Evolutionary conservation across 495 filamentous ascomycete genomes (phyloP), one percentile per base, ranked within the genome.

Genomic region (Neurospora sp.): DNA sequence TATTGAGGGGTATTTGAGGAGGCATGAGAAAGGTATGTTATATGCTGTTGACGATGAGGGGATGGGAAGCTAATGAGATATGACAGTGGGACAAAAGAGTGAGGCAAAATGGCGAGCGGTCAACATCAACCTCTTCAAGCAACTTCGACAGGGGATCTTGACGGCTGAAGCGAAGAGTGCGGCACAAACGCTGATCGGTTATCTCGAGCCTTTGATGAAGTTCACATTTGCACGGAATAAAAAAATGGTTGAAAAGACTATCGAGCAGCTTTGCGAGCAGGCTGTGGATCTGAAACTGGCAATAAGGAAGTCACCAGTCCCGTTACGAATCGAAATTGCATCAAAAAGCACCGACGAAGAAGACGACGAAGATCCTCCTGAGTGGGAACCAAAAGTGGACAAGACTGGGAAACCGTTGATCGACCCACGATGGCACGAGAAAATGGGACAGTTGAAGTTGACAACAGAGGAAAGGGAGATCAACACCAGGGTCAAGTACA

Each of bases 241-340:
- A 3, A 49, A 72, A 20, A 54, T 54, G 38, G 72, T 72, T 16
- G 71, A 35, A 4, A 5, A 12, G 11, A 54, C 54, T 0, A 72
- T 74, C 20, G 62, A 39, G 7, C 6, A 27, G 12, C 72, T 77
- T 3, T 77, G 76, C 62, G 54, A 72, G 18, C n/a, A 72, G 31
- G 76, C 76, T 3, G 16, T 77, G 14, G 39, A 72, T 35, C 39
- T 77, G 9, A 77, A 77, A 20, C 39, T 77, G 10, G 72, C 72
- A 4, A 62, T 77, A 0, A n/a, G 76, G 7, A 62, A 60, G 38
- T 31, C 72, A 0, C 37, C 23, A 0, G 72, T 62, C 1, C n/a
- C 39, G 1, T 74, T 72, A 6, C 75, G 71, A 35, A 69, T 77
- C 37, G 76, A 77, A 39, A 46, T 76, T 0, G 74, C 72, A 2